phyloP scores from a whole-genome alignment of 805 yeast genomes.

The Brettanomyces sp. region DNA sequence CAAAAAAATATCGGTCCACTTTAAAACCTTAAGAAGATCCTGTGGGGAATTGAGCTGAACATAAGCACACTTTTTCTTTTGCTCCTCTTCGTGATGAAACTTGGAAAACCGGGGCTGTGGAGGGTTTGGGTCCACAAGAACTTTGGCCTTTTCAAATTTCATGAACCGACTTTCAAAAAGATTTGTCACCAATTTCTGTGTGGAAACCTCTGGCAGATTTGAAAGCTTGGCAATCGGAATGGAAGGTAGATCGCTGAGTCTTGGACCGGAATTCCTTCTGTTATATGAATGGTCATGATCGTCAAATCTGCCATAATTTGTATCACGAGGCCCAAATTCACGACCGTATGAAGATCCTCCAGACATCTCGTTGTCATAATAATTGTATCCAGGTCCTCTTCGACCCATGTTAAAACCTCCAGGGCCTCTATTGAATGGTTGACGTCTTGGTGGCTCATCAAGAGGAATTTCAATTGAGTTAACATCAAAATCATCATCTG shows the following conservation, averaged over 20 bases:
- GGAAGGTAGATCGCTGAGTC: slow-evolving; percentile 25
- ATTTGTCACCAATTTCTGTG: slow-evolving; percentile 44
- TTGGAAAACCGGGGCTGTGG: slow-evolving; percentile 26
- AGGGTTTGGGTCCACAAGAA: slow-evolving; percentile 31
- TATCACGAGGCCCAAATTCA: not conserved
- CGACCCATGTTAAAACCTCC: not conserved
- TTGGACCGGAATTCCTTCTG: not conserved
- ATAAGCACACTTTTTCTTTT: slow-evolving; percentile 49
- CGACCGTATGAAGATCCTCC: not conserved
- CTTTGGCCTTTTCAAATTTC: slow-evolving; percentile 46
- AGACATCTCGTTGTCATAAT: no score
- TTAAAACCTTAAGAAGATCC: slow-evolving; percentile 48
- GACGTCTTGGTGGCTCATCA: not conserved
- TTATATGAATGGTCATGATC: not conserved
- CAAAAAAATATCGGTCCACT: slow-evolving; percentile 47
- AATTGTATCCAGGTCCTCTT: not conserved
- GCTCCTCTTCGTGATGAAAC: slow-evolving; percentile 25
- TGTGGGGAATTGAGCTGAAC: slow-evolving; percentile 44
- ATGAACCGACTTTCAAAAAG: slow-evolving; percentile 56
- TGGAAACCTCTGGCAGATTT: slow-evolving; percentile 48
- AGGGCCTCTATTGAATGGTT: not conserved
- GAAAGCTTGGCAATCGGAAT: slow-evolving; percentile 60
- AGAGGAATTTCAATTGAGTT: slow-evolving; percentile 44
- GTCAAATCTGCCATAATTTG: not conserved
- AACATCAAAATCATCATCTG: slow-evolving; percentile 62